These are phyloP conservation scores for Austropuccinia psidii DNA, from an alignment of 1,284 basidiomycete species.

Conservation along the genomic window DNA sequence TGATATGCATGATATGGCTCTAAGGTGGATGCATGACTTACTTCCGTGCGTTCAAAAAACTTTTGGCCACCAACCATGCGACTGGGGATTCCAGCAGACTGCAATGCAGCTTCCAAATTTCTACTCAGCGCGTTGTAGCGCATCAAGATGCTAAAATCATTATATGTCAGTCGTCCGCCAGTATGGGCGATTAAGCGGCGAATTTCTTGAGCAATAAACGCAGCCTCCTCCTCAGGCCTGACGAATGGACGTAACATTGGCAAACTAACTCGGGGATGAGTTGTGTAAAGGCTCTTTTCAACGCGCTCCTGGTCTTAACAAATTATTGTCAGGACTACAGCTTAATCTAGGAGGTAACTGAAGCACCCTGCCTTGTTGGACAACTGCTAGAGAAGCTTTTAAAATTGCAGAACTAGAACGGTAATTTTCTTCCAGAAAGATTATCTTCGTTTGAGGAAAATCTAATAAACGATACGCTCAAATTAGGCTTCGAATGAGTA, in stretches of 20 bases:
- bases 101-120: conserved; percentile 66
- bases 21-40: no score
- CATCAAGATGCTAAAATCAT: conserved; percentile 71
- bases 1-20: background rate
- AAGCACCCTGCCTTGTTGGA: conserved; percentile 62
- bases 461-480: no score
- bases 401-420: conserved; percentile 74
- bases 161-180: conserved; percentile 64
- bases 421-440: conserved; percentile 79
- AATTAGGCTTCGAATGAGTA: conserved; percentile 41
- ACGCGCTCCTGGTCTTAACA: conserved; percentile 62
- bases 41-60: conserved; percentile 77
- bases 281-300: conserved; percentile 65
- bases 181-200: conserved; percentile 66
- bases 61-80: conserved; percentile 71
- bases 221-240: conserved; percentile 56
- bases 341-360: background rate
- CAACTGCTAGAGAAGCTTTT: conserved; percentile 65
- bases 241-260: conserved; percentile 53
- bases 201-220: conserved; percentile 69
- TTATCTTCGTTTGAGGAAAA: conserved; percentile 59
- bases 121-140: conserved; percentile 77
- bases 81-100: conserved; percentile 68
- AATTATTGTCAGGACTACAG: background rate
- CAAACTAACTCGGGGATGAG: conserved; percentile 58